phyloP scores from a whole-genome alignment of 1,284 basidiomycete genomes.

The Tilletia setariae region DNA sequence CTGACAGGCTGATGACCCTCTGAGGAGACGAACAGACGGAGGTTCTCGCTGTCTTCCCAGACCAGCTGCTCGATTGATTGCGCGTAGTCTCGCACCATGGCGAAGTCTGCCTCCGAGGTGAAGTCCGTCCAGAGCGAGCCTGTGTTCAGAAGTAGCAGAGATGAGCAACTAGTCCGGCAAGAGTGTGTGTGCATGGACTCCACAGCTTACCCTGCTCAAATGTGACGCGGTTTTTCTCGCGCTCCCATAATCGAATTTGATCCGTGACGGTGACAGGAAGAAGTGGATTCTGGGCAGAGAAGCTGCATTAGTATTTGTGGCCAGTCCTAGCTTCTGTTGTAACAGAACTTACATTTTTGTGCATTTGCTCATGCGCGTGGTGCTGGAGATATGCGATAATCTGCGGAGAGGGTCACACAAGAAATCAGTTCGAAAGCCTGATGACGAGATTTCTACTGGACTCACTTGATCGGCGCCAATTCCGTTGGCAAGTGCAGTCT shows the following conservation, averaged over 20 bases:
- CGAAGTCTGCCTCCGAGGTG: slow-evolving; percentile 78
- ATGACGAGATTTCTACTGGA: slow-evolving; percentile 72
- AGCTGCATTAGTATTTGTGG: neutral
- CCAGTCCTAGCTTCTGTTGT: neutral
- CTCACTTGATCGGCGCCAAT: slow-evolving; percentile 90
- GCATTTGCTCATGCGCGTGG: slow-evolving; percentile 97
- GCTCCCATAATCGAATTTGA: slow-evolving; percentile 95
- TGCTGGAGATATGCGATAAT: slow-evolving; percentile 91
- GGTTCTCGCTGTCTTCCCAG: slow-evolving; percentile 1
- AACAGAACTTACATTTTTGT: slow-evolving; percentile 70
- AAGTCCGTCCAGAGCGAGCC: slow-evolving; percentile 69
- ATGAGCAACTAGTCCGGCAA: no score
- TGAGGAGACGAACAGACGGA: slow-evolving; percentile 1
- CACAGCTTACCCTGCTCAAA: slow-evolving; percentile 51
- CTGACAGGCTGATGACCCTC: neutral
- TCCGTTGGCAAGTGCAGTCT: slow-evolving; percentile 86
- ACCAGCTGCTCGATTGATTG: slow-evolving; percentile 58
- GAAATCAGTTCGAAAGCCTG: slow-evolving; percentile 85
- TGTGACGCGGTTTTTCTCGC: slow-evolving; percentile 84
- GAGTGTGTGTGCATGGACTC: no score
- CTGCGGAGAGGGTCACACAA: slow-evolving; percentile 88
- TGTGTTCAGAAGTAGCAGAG: no score
- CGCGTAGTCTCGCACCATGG: slow-evolving; percentile 80
- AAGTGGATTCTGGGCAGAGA: slow-evolving; percentile 68
- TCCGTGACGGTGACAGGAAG: slow-evolving; percentile 95